A percentile compares a stretch with the other conserved stretches of the same genome.
Conservation (phyloP, 108 stramenopile species). For the Cyclotella atomus region DNA sequence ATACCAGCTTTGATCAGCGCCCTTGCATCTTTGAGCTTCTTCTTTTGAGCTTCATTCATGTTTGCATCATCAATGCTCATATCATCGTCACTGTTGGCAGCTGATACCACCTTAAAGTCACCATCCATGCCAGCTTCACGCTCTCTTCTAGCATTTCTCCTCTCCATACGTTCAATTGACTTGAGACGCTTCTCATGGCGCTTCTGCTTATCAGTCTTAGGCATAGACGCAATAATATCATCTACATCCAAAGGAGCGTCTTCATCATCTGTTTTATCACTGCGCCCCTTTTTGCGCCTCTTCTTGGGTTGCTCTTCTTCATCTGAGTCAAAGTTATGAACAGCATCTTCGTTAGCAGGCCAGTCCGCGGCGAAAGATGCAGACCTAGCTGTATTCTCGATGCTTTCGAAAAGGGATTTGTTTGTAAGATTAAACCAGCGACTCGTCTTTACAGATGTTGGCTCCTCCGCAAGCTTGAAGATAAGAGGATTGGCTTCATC, state of each 20-base stretch:
- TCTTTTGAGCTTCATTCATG: constrained; percentile 74
- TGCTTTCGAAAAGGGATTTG: constrained; percentile 88
- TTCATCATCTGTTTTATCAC: constrained; percentile 32
- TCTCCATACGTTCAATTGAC: constrained; percentile 87
- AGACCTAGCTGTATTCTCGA: constrained; percentile 74
- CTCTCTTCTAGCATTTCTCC: constrained; percentile 76
- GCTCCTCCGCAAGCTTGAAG: constrained; percentile 73
- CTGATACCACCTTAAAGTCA: constrained; percentile 80
- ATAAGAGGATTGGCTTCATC: constrained; percentile 80
- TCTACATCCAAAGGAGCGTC: constrained; percentile 69
- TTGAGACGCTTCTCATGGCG: constrained; percentile 95
- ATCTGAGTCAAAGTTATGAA: constrained; percentile 48
- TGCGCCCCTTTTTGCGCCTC: constrained; percentile 29
- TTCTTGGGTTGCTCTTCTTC: constrained; percentile 51
- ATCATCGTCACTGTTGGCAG: constrained; percentile 54
- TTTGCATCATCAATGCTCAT: constrained; percentile 55
- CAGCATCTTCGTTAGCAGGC: constrained; percentile 34
- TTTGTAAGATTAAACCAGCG: constrained; percentile 84
- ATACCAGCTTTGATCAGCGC: constrained; percentile 90
- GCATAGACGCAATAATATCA: constrained; percentile 88
- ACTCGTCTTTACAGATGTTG: constrained; percentile 81
- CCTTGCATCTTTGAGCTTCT: constrained; percentile 77
- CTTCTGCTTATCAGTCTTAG: constrained; percentile 96
- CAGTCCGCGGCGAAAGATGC: constrained; percentile 50
- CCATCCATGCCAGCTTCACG: constrained; percentile 69